phyloP scores from a whole-genome alignment of 1,284 basidiomycete species.

The Leccinum cinnamomeum region DNA sequence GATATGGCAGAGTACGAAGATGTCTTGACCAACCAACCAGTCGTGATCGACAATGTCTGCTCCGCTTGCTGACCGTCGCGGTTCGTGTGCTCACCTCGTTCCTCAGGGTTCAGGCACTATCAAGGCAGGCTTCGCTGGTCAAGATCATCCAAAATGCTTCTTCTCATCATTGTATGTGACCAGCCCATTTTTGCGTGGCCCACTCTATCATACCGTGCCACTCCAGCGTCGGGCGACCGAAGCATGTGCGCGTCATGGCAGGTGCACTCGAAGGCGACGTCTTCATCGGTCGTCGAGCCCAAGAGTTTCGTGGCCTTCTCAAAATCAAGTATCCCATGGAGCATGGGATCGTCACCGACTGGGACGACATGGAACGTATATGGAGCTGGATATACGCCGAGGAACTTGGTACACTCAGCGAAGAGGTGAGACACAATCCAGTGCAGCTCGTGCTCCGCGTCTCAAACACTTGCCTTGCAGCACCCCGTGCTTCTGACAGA shows the following conservation, averaged over 20 bases:
- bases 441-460: background rate
- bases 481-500: conserved; percentile 96
- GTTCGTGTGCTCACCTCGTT: conserved; percentile 23
- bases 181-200: conserved; percentile 23
- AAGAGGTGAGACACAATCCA: conserved; percentile 68
- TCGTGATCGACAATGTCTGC: conserved; percentile 95
- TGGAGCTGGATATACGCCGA: conserved; percentile 97
- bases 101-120: conserved; percentile 92
- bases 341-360: conserved; percentile 91
- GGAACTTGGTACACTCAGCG: conserved; percentile 90
- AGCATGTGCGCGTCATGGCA: conserved; percentile 96
- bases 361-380: conserved; percentile 99
- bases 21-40: conserved; percentile 89
- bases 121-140: conserved; percentile 96
- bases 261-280: conserved; percentile 91
- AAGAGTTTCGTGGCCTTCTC: conserved; percentile 90
- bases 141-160: conserved; percentile 98
- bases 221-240: conserved; percentile 87
- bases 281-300: conserved; percentile 91
- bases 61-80: conserved; percentile 21
- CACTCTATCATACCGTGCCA: conserved; percentile 6
- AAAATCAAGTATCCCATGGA: conserved; percentile 99
- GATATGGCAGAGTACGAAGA: conserved; percentile 83
- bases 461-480: conserved; percentile 44
- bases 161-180: conserved; percentile 93